Evolutionary conservation across 78 protist species (phyloP).

Genomic region (Dictyostelium firmibasis): DNA sequence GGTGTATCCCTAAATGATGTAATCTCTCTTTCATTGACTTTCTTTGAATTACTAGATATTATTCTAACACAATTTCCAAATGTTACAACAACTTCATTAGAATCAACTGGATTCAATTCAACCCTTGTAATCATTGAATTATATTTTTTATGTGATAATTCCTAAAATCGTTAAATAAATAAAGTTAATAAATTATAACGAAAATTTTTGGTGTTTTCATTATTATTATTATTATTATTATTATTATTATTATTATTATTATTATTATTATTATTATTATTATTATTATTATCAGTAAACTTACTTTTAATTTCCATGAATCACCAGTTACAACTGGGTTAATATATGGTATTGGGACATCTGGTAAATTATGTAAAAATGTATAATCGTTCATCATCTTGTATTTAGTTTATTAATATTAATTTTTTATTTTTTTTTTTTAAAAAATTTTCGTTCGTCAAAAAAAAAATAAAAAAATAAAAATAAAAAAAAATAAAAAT

Average conservation of each 20-base stretch:
- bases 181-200: too few relatives aligned
- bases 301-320: slow-evolving; percentile 50
- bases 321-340: not conserved
- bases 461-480: too few relatives aligned
- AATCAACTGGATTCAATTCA: not conserved
- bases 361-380: slow-evolving; percentile 48
- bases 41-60: not conserved
- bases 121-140: slow-evolving; percentile 11
- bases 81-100: not conserved
- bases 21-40: not conserved
- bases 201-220: too few relatives aligned
- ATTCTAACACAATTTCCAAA: slow-evolving; percentile 21
- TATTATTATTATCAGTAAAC: not conserved
- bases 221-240: not conserved
- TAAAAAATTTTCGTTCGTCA: not conserved
- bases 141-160: not conserved
- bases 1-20: not conserved
- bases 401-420: too few relatives aligned
- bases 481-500: too few relatives aligned
- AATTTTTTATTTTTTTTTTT: not conserved
- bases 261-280: not conserved
- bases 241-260: not conserved
- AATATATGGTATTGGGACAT: slow-evolving; percentile 35
- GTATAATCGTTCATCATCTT: slow-evolving; percentile 50
- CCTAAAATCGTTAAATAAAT: not conserved